Evolutionary conservation across 163 green algal species (phyloP), one percentile per base, ranked within the genome.

Genomic region (Coccomyxa subellipsoidea): DNA sequence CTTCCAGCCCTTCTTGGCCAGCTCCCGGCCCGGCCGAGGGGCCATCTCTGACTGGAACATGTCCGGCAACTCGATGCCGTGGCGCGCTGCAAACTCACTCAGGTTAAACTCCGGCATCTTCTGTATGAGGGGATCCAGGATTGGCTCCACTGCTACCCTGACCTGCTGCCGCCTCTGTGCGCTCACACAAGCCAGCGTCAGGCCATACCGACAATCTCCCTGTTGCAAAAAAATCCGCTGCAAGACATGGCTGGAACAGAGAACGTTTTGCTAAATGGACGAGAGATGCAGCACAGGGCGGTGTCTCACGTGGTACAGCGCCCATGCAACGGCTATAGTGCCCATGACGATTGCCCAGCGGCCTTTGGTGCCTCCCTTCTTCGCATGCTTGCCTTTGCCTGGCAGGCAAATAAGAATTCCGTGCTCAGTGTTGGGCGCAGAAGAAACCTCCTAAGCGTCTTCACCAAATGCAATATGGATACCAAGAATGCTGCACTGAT

Each of bases 1-100:
- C 23, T 38, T 36, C 8, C 54, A 72, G 35, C 82, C 82, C 34
- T 36, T 15, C 69, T 83, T 32, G 27, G 32, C 27, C 47, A 86
- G 70, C 69, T 78, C 31, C 39, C 35, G 23, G 34, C 82, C 82
- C 25, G 77, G 77, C 0, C 76, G 81, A 0, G 47, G 53, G 3
- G 38, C 38, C 31, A 73, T 32, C 35, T 83, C 70, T 29, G n/a
- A 27, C 15, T 15, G 34, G 79, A 83, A 73, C 25, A 73, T 15
- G 10, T 34, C 47, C 31, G 77, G 77, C 53, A 81, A 23, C 25
- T 0, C 39, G 40, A 81, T 53, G 77, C 77, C 77, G 4, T 72
- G 32, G 5, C 21, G 47, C 32, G 38, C 31, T 31, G 69, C 31
- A 29, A 72, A 73, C 53, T 81, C 35, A 0, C 40, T 81, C 31